Evolutionary conservation across 2,329 filamentous ascomycete genomes (phyloP).

Genomic region (Trichoderma hamatum): DNA sequence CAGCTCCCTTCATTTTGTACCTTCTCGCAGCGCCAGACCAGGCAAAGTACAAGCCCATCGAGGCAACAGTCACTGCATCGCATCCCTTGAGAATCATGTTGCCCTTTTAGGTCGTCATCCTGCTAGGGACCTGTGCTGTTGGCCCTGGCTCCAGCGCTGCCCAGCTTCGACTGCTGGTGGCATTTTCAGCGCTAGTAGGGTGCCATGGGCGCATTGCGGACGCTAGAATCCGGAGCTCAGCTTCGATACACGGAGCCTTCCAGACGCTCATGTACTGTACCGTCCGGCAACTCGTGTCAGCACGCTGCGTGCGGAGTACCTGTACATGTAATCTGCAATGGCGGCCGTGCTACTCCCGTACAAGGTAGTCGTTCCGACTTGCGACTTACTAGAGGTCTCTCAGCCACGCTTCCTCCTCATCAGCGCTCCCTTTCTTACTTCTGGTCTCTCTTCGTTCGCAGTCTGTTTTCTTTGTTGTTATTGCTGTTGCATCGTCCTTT

Average conservation of each 20-base stretch:
- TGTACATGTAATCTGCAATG: not conserved
- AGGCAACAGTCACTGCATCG: not conserved
- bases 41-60: no score
- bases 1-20: no score
- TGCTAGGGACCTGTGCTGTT: not conserved
- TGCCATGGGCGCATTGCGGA: slow-evolving; percentile 7
- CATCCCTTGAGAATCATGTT: not conserved
- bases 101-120: not conserved
- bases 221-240: slow-evolving; percentile 19
- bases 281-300: not conserved
- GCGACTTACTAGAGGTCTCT: slow-evolving; percentile 10
- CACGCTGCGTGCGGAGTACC: not conserved
- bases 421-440: slow-evolving; percentile 1
- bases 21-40: not conserved
- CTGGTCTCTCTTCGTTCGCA: not conserved
- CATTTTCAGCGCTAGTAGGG: slow-evolving; percentile 6
- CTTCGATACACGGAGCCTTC: slow-evolving; percentile 10
- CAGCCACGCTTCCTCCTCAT: slow-evolving; percentile 24
- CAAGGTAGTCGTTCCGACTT: not conserved
- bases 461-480: not conserved
- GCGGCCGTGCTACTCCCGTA: slow-evolving; percentile 8
- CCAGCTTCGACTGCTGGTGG: not conserved
- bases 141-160: not conserved
- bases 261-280: not conserved
- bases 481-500: not conserved